phyloP scores from a whole-genome alignment of 2,329 filamentous ascomycete species.

The Colletotrichum sp. region DNA sequence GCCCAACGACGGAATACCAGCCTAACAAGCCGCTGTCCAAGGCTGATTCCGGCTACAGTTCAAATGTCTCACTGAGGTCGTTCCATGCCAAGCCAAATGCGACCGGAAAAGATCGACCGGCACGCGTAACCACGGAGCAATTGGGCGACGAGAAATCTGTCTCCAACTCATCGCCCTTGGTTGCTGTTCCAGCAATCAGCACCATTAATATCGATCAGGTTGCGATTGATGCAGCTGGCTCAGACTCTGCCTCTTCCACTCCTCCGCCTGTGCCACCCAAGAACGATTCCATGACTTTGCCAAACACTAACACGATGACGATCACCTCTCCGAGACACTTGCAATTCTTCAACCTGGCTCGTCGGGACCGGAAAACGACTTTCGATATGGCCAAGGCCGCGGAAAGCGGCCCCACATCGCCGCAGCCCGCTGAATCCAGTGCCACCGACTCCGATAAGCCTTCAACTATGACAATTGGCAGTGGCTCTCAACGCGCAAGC shows the following conservation, averaged over 20 bases:
- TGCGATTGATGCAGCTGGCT: constrained; percentile 18
- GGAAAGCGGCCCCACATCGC: constrained; percentile 22
- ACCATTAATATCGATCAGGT: not conserved
- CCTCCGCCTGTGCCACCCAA: constrained; percentile 42
- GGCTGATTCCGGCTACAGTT: constrained; percentile 67
- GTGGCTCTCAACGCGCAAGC: constrained; percentile 23
- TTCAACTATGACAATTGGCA: constrained; percentile 38
- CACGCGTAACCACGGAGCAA: not conserved
- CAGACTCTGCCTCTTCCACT: constrained; percentile 24
- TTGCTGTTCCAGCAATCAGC: not conserved
- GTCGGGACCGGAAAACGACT: constrained; percentile 24
- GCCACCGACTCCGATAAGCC: constrained; percentile 34
- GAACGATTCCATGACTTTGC: constrained; percentile 23
- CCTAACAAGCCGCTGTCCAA: constrained; percentile 53
- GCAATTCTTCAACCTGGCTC: constrained; percentile 13
- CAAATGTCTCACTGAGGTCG: constrained; percentile 62
- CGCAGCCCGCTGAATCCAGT: constrained; percentile 28
- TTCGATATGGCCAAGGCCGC: constrained; percentile 21
- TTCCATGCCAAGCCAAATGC: constrained; percentile 40
- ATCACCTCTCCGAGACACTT: constrained; percentile 4
- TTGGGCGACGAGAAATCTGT: constrained; percentile 7
- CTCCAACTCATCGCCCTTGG: not conserved
- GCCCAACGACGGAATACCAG: constrained; percentile 43
- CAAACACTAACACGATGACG: not conserved
- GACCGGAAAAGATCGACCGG: not conserved